Percentiles rank a stretch among this genome's conserved stretches.
These are phyloP conservation scores for Litchi chinensis DNA, from an alignment of 345 rosid species.

Conservation along the genomic window DNA sequence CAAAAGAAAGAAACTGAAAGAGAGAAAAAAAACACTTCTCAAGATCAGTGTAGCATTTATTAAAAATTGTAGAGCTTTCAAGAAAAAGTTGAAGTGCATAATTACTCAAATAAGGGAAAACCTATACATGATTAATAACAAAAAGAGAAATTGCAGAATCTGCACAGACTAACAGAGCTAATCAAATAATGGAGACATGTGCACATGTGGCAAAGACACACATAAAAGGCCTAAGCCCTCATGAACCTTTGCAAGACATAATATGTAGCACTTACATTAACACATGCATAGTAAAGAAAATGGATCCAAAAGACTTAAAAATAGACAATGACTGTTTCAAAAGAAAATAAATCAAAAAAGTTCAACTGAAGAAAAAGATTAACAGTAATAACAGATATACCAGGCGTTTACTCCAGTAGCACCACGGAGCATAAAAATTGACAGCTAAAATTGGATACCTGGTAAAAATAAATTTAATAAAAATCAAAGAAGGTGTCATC, in stretches of 20 bases:
- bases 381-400: constrained; percentile 41
- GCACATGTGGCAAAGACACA: not conserved
- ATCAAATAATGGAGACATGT: not conserved
- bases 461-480: constrained; percentile 33
- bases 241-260: not conserved
- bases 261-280: not conserved
- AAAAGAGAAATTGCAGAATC: not conserved
- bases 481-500: constrained; percentile 16
- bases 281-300: not conserved
- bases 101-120: not conserved
- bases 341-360: not conserved
- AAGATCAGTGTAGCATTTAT: constrained; percentile 1
- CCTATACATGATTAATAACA: not conserved
- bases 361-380: constrained; percentile 13
- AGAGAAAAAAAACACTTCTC: not conserved
- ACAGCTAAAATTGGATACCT: constrained; percentile 88
- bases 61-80: not conserved
- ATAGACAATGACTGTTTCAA: not conserved
- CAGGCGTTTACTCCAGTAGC: constrained; percentile 95
- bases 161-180: not conserved
- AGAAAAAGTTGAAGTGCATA: not conserved
- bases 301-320: not conserved
- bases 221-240: not conserved
- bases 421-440: constrained; percentile 98
- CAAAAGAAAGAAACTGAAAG: not conserved